Percentiles rank a stretch among this genome's conserved stretches.
phyloP scores from a whole-genome alignment of 352 stramenopile species.

The Pythium monospermum region DNA sequence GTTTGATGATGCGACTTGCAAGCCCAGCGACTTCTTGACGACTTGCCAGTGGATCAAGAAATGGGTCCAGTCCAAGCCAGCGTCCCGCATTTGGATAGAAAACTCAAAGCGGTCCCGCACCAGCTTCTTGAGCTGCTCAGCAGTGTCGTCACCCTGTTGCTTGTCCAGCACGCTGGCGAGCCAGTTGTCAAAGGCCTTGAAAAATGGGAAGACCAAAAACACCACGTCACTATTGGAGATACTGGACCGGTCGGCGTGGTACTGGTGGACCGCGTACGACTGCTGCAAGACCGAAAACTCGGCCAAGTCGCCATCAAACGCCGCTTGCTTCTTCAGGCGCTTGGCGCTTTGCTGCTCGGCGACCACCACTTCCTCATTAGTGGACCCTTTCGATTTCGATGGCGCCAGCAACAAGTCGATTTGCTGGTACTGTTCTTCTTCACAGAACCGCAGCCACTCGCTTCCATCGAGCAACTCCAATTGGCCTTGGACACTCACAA shows the following conservation, averaged over 20 bases:
- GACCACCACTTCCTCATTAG: too few species aligned
- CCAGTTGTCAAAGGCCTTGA: constrained; percentile 49
- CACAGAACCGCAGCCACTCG: constrained; percentile 68
- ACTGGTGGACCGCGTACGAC: constrained; percentile 76
- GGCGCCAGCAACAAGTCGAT: constrained; percentile 38
- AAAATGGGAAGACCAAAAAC: constrained; percentile 66
- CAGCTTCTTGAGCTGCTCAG: constrained; percentile 30
- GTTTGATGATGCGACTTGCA: neutral
- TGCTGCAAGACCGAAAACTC: constrained; percentile 70
- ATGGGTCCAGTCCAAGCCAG: constrained; percentile 65
- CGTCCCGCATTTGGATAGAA: constrained; percentile 60
- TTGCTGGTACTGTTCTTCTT: constrained; percentile 54
- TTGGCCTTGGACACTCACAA: constrained; percentile 34
- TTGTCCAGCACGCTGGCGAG: constrained; percentile 2
- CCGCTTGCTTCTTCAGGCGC: constrained; percentile 19
- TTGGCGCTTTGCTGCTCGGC: constrained; percentile 14
- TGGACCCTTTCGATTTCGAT: neutral
- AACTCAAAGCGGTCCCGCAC: constrained; percentile 71
- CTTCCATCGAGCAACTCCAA: constrained; percentile 53
- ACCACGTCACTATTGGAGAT: constrained; percentile 64
- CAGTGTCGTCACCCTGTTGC: constrained; percentile 1
- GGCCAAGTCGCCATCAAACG: constrained; percentile 31
- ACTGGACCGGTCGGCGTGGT: constrained; percentile 64
- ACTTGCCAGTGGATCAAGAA: constrained; percentile 84
- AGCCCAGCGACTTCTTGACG: constrained; percentile 52